These are phyloP conservation scores for Hypoxylon sp. DNA, from an alignment of 2,329 filamentous ascomycete species.

Conservation along the genomic window DNA sequence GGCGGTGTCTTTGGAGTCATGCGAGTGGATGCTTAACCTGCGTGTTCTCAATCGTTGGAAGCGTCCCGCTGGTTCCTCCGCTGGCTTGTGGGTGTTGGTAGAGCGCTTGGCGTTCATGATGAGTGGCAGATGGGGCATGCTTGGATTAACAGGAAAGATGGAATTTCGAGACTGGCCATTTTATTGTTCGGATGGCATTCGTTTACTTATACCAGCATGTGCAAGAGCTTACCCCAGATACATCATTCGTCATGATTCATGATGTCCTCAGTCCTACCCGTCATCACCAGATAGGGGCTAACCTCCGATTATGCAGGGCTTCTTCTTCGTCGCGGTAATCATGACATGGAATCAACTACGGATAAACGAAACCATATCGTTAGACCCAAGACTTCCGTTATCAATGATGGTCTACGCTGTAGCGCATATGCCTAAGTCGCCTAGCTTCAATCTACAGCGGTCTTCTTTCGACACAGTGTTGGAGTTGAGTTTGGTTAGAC, in stretches of 20 bases:
- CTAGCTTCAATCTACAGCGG: not conserved
- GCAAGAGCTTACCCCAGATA: too few species aligned
- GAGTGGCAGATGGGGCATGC: too few species aligned
- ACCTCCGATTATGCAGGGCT: too few species aligned
- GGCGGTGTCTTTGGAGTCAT: too few species aligned
- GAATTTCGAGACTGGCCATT: too few species aligned
- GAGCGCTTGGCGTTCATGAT: constrained; percentile 8
- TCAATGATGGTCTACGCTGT: not conserved
- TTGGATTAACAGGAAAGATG: too few species aligned
- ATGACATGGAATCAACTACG: not conserved
- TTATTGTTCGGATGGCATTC: too few species aligned
- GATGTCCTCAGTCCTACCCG: not conserved
- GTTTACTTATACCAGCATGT: too few species aligned
- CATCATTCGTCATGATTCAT: constrained; percentile 9
- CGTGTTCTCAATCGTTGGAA: constrained; percentile 1
- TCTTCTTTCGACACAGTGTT: not conserved
- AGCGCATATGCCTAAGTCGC: not conserved
- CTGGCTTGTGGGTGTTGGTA: not conserved
- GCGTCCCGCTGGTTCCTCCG: not conserved
- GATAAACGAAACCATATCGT: not conserved
- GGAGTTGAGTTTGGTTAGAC: not conserved
- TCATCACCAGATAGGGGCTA: too few species aligned
- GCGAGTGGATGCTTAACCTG: not conserved
- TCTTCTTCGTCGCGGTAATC: not conserved
- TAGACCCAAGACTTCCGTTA: not conserved